These are phyloP conservation scores for Alternaria consortialis DNA, from an alignment of 2,329 filamentous ascomycete species.

Conservation along the genomic window DNA sequence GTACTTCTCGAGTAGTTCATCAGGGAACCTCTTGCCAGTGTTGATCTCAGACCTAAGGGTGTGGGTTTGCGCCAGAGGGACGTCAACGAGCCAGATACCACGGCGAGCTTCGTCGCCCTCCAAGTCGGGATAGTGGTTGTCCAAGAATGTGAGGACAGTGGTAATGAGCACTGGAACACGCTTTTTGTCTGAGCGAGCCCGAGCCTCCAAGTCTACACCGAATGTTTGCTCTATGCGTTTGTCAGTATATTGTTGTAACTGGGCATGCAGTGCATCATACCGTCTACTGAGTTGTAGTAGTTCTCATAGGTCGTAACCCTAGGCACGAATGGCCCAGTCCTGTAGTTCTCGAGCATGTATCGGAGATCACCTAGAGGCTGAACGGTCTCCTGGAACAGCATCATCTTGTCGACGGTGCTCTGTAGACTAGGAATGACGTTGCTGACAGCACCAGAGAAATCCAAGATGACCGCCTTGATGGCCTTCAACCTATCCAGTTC, in stretches of 20 bases:
- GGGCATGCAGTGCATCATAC: constrained; percentile 45
- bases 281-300: constrained; percentile 96
- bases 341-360: constrained; percentile 95
- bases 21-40: constrained; percentile 80
- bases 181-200: constrained; percentile 92
- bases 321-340: constrained; percentile 90
- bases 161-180: constrained; percentile 93
- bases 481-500: constrained; percentile 96
- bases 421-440: constrained; percentile 97
- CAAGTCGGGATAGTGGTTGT: constrained; percentile 95
- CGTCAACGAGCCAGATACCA: constrained; percentile 93
- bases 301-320: constrained; percentile 96
- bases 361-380: constrained; percentile 89
- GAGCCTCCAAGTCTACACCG: constrained; percentile 95
- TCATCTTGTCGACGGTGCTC: constrained; percentile 97
- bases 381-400: constrained; percentile 99
- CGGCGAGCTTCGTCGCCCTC: constrained; percentile 94
- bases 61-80: constrained; percentile 85
- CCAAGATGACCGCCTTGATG: constrained; percentile 96
- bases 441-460: constrained; percentile 96
- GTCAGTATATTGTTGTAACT: constrained; percentile 24
- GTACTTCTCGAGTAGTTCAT: constrained; percentile 82
- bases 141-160: constrained; percentile 90
- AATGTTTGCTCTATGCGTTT: constrained; percentile 80
- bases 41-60: constrained; percentile 84